Evolutionary conservation across 306 rosid species (phyloP).

Genomic region (Herpetospermum pedunculosum): DNA sequence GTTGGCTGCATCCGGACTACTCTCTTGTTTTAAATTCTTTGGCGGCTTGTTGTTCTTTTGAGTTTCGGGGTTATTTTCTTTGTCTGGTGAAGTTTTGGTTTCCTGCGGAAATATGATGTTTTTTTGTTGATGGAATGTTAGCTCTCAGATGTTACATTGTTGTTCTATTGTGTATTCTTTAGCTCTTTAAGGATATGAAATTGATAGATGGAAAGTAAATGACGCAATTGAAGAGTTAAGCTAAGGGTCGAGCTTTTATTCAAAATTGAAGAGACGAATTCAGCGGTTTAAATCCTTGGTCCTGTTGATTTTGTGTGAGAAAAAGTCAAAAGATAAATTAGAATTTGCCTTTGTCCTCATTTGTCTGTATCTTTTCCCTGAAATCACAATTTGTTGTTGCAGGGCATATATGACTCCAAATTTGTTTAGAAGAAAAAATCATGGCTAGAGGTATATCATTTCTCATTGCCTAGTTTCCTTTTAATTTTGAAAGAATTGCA

Average conservation of each 20-base stretch:
- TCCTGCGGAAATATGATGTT: not conserved
- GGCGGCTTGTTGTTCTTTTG: not conserved
- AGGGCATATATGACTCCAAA: conserved; percentile 20
- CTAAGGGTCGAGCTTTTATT: not conserved
- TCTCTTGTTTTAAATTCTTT: not conserved
- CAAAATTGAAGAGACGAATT: not conserved
- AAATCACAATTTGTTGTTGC: conserved; percentile 10
- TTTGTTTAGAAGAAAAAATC: conserved; percentile 59
- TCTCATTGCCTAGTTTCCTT: conserved; percentile 1
- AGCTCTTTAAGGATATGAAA: not conserved
- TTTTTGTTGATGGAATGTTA: not conserved
- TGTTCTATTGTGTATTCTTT: not conserved
- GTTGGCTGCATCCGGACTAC: not conserved
- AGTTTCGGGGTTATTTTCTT: not conserved
- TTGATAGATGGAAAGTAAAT: not conserved
- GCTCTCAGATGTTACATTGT: conserved; percentile 6
- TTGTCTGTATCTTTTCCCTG: not conserved
- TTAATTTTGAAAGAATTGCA: not conserved
- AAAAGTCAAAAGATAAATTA: not conserved
- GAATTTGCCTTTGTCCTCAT: not conserved
- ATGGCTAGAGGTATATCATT: conserved; percentile 48
- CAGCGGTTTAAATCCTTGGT: not conserved
- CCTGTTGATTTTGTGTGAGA: not conserved
- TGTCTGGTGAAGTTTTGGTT: not conserved
- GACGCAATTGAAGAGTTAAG: not conserved